These are phyloP conservation scores for Crithidia thermophila DNA, from an alignment of 208 protist species.

Conservation along the genomic window DNA sequence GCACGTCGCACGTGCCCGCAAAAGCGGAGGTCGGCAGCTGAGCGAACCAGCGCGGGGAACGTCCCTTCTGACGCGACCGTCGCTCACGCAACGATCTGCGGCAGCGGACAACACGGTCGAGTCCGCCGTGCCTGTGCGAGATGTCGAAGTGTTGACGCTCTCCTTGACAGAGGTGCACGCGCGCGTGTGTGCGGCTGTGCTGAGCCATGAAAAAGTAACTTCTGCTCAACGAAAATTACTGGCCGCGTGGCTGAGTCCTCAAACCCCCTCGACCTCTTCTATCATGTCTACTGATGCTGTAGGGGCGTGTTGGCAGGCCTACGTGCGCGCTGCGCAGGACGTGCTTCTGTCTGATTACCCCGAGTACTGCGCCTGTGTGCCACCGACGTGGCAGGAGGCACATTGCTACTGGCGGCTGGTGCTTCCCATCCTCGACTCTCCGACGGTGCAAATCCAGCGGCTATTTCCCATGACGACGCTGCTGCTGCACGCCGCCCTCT, in stretches of 20 bases:
- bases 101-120: background rate
- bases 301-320: conserved; percentile 5
- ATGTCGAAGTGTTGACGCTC: conserved; percentile 4
- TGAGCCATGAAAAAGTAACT: background rate
- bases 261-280: conserved; percentile 1
- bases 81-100: background rate
- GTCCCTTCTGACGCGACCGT: background rate
- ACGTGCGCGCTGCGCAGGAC: conserved; percentile 8
- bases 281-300: background rate
- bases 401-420: conserved; percentile 39
- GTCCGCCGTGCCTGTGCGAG: background rate
- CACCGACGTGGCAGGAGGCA: background rate
- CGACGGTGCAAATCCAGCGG: conserved; percentile 6
- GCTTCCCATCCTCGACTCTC: conserved; percentile 38
- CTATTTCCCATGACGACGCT: conserved; percentile 32
- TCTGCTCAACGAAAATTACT: background rate
- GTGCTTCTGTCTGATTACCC: conserved; percentile 19
- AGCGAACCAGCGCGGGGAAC: background rate
- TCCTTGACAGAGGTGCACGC: conserved; percentile 13
- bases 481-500: conserved; percentile 31
- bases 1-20: conserved; percentile 14
- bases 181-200: conserved; percentile 1
- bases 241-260: conserved; percentile 17
- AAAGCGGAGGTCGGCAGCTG: background rate
- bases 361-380: background rate